Conservation (phyloP, 2,329 filamentous ascomycete species). For the Parastagonospora avenae region DNA sequence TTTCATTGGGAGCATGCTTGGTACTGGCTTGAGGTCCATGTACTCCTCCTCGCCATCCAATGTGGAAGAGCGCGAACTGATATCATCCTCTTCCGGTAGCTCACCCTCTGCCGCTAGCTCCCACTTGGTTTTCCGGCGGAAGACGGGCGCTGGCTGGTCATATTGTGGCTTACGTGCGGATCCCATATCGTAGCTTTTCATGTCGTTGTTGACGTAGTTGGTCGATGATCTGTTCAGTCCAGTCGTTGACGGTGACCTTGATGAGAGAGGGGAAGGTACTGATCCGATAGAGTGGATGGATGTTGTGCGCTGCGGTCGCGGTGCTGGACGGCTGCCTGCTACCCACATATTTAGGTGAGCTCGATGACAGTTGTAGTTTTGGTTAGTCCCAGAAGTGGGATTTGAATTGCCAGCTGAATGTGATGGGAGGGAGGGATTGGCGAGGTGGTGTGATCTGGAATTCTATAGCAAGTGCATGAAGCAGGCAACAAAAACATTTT, state of each 20-base stretch:
- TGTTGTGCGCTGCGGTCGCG: slow-evolving; percentile 32
- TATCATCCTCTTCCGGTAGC: slow-evolving; percentile 36
- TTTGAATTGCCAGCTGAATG: slow-evolving; percentile 1
- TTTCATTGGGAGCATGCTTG: slow-evolving; percentile 23
- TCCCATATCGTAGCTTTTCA: background rate
- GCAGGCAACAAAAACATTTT: slow-evolving; percentile 2
- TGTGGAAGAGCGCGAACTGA: slow-evolving; percentile 39
- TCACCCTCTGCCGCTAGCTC: slow-evolving; percentile 1
- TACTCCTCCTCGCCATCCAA: slow-evolving; percentile 41
- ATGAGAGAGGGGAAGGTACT: slow-evolving; percentile 26
- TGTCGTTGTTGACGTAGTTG: slow-evolving; percentile 18
- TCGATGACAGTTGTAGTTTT: background rate
- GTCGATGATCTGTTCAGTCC: background rate
- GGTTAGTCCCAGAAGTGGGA: background rate
- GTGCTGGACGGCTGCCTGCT: slow-evolving; percentile 28
- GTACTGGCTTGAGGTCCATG: slow-evolving; percentile 24
- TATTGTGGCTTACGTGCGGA: background rate
- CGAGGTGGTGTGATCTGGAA: slow-evolving; percentile 1
- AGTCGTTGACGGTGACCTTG: background rate
- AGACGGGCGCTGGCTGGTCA: slow-evolving; percentile 1
- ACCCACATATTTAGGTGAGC: slow-evolving; percentile 37
- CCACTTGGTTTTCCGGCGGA: background rate
- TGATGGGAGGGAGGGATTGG: slow-evolving; percentile 1
- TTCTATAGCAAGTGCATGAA: slow-evolving; percentile 4
- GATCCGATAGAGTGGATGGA: slow-evolving; percentile 41